Conservation (phyloP, 2,329 filamentous ascomycete genomes). For the Camillea tinctor region DNA sequence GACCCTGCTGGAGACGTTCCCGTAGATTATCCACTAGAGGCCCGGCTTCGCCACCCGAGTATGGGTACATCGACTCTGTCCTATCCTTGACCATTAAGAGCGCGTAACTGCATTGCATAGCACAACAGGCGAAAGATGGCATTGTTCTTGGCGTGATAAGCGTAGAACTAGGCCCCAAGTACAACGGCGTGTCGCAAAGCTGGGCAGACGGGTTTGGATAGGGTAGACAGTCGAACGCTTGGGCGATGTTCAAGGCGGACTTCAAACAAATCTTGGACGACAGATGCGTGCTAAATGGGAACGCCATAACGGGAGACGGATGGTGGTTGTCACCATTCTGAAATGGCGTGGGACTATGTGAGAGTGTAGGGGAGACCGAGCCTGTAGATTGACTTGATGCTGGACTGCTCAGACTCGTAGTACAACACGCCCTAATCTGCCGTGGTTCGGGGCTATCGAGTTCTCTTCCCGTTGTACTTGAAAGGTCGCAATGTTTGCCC, state of each 20-base stretch:
- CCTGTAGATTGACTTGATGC: conserved; percentile 24
- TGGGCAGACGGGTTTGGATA: conserved; percentile 43
- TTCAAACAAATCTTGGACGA: conserved; percentile 50
- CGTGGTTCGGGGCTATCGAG: conserved; percentile 29
- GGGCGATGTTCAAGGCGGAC: conserved; percentile 47
- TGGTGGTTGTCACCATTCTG: conserved; percentile 8
- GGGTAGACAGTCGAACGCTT: conserved; percentile 44
- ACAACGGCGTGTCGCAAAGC: conserved; percentile 33
- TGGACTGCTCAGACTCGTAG: conserved; percentile 24
- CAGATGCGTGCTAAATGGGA: conserved; percentile 46
- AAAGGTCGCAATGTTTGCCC: conserved; percentile 49
- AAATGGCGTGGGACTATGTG: conserved; percentile 27
- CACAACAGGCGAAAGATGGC: conserved; percentile 45
- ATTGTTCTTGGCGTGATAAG: conserved; percentile 43
- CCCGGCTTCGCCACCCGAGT: conserved; percentile 19
- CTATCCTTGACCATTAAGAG: conserved; percentile 43
- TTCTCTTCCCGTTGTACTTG: conserved; percentile 28
- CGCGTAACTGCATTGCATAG: conserved; percentile 46
- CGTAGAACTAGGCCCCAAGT: conserved; percentile 36
- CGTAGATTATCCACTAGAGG: conserved; percentile 37
- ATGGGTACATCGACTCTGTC: conserved; percentile 37
- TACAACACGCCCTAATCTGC: conserved; percentile 38
- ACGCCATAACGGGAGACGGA: conserved; percentile 19
- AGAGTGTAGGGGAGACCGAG: conserved; percentile 30
- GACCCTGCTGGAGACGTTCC: conserved; percentile 39